Conservation (phyloP, 2,329 filamentous ascomycete genomes). For the Hypomyces perniciosus region DNA sequence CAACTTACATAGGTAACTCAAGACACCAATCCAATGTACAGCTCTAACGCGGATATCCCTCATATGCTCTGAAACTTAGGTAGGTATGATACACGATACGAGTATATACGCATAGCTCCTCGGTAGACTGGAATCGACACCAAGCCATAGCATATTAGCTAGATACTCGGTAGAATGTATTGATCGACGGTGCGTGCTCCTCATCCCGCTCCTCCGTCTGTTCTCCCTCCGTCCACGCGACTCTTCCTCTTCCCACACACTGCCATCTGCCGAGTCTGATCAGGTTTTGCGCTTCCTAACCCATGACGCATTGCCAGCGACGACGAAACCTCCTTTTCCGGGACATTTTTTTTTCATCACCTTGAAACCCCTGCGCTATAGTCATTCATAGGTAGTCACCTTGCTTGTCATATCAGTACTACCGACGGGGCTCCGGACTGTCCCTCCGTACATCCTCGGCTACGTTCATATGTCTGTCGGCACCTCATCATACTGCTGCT, state of each 20-base stretch:
- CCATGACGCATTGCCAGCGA: no score
- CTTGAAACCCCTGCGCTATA: no score
- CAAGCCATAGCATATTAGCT: background rate
- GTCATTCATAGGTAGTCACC: no score
- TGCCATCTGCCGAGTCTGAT: background rate
- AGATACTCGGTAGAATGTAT: background rate
- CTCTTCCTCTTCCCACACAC: background rate
- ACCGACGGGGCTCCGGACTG: background rate
- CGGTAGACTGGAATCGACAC: no score
- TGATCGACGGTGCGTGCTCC: background rate
- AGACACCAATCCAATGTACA: no score
- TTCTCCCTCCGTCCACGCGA: background rate
- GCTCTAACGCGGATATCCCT: no score
- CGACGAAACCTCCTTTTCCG: background rate
- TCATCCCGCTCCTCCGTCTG: background rate
- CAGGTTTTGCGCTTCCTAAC: no score
- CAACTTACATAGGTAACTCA: no score
- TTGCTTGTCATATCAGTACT: background rate
- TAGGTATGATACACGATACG: no score
- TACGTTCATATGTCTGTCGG: background rate
- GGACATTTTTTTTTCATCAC: background rate
- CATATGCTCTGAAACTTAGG: no score
- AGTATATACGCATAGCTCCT: no score
- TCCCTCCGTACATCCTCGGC: conserved; percentile 10
- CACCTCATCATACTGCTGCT: background rate